phyloP scores from a whole-genome alignment of 495 filamentous ascomycete genomes.

The Lasiosphaeriaceae sp. region DNA sequence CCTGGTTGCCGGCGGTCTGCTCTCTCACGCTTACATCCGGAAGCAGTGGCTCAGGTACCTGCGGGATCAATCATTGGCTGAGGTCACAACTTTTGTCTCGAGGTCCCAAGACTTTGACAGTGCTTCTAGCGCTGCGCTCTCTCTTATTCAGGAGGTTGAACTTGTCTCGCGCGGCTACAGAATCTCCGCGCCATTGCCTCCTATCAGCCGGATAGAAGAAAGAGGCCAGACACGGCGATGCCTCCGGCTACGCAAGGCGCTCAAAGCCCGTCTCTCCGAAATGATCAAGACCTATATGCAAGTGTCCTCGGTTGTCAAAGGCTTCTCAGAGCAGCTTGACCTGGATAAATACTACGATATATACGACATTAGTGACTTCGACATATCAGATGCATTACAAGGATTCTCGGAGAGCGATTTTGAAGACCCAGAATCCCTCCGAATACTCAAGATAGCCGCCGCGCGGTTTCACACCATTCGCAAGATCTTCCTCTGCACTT shows the following conservation, averaged over 20 bases:
- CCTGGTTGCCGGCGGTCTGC: constrained; percentile 49
- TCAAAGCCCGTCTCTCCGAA: constrained; percentile 63
- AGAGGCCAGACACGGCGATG: constrained; percentile 74
- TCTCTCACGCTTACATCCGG: constrained; percentile 68
- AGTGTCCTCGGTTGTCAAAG: constrained; percentile 61
- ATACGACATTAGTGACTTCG: constrained; percentile 79
- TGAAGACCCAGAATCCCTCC: constrained; percentile 75
- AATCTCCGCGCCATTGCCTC: constrained; percentile 84
- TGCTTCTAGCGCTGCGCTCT: constrained; percentile 71
- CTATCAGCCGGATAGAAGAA: constrained; percentile 78
- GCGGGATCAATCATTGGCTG: constrained; percentile 69
- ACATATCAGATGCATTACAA: constrained; percentile 63
- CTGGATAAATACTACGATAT: constrained; percentile 88
- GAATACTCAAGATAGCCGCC: constrained; percentile 71
- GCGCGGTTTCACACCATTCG: constrained; percentile 75
- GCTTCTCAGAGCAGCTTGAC: constrained; percentile 70
- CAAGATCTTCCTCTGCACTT: constrained; percentile 78
- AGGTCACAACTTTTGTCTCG: constrained; percentile 67
- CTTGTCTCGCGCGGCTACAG: constrained; percentile 90
- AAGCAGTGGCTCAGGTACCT: constrained; percentile 84
- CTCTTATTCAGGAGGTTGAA: constrained; percentile 93
- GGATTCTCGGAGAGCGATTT: constrained; percentile 57
- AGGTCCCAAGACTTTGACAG: constrained; percentile 81
- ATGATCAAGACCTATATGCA: constrained; percentile 67
- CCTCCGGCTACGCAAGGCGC: constrained; percentile 66